Evolutionary conservation across 495 filamentous ascomycete genomes (phyloP).

Genomic region (Neurospora sp.): DNA sequence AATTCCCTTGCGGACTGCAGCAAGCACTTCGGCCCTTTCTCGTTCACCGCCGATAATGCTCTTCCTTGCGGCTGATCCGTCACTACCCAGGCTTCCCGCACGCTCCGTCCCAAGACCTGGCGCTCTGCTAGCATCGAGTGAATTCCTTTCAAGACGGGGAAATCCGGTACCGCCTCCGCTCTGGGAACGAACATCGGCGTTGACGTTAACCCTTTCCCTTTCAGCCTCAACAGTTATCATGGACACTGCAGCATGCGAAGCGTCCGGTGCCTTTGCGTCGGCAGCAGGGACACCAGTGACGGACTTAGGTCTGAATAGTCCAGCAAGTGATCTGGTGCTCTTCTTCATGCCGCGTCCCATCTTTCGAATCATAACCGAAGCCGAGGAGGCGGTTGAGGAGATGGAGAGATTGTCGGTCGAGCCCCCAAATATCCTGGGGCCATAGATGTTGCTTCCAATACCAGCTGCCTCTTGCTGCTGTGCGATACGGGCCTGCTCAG

Average conservation of each 20-base stretch:
- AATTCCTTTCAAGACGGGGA: constrained; percentile 77
- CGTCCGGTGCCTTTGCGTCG: constrained; percentile 54
- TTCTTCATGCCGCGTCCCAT: constrained; percentile 98
- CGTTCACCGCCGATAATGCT: constrained; percentile 86
- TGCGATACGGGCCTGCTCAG: constrained; percentile 83
- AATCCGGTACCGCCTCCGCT: constrained; percentile 70
- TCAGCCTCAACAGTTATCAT: constrained; percentile 96
- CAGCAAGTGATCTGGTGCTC: constrained; percentile 78
- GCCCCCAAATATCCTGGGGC: constrained; percentile 76
- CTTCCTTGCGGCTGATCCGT: constrained; percentile 57
- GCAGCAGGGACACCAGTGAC: constrained; percentile 64
- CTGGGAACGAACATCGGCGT: constrained; percentile 57
- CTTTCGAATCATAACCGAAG: constrained; percentile 98
- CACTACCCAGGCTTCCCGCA: constrained; percentile 42
- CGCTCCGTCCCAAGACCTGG: constrained; percentile 33
- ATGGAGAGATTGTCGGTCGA: constrained; percentile 97
- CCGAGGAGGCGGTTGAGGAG: constrained; percentile 94
- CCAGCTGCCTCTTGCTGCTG: constrained; percentile 84
- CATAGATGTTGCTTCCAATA: constrained; percentile 90
- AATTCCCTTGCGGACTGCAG: constrained; percentile 86
- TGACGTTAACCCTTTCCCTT: constrained; percentile 72
- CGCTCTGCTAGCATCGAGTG: constrained; percentile 47
- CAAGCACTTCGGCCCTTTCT: constrained; percentile 84
- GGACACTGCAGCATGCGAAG: constrained; percentile 68
- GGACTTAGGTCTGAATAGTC: constrained; percentile 91